Conservation (phyloP, 208 protist species). For the Sergeia podlipaevii region DNA sequence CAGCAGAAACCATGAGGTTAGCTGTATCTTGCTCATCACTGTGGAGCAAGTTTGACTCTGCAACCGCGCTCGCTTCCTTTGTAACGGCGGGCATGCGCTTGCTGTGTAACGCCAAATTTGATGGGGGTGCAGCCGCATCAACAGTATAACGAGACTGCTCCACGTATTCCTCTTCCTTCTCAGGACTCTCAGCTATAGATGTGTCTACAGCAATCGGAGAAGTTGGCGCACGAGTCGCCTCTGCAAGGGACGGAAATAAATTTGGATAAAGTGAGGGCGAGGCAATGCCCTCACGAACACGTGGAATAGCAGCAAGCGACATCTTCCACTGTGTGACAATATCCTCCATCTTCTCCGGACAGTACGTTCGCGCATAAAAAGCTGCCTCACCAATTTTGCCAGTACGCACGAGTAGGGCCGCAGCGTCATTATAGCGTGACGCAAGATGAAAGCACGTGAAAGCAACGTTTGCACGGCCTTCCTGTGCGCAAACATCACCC, state of each 20-base stretch:
- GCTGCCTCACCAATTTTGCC: slow-evolving; percentile 92
- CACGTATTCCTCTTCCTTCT: no score
- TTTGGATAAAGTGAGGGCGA: slow-evolving; percentile 93
- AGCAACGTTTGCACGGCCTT: slow-evolving; percentile 90
- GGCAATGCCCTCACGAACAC: slow-evolving; percentile 86
- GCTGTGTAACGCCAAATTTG: no score
- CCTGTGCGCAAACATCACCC: slow-evolving; percentile 45
- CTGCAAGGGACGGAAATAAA: slow-evolving; percentile 96
- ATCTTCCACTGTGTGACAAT: slow-evolving; percentile 90
- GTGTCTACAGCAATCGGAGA: no score
- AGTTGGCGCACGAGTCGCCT: no score
- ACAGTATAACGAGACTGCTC: no score
- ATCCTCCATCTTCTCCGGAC: slow-evolving; percentile 64
- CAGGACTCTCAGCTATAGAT: no score
- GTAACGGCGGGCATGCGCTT: no score
- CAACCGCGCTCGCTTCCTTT: no score
- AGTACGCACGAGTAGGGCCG: slow-evolving; percentile 83
- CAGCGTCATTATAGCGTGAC: slow-evolving; percentile 69
- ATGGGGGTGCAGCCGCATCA: no score
- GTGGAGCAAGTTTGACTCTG: no score
- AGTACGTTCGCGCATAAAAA: slow-evolving; percentile 96
- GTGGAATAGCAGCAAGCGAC: slow-evolving; percentile 67
- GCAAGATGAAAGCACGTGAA: slow-evolving; percentile 92
- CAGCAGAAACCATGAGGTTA: no score
- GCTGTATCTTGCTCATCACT: no score